These are phyloP conservation scores for Paraphaeosphaeria sporulosa DNA, from an alignment of 2,329 filamentous ascomycete genomes.

Conservation along the genomic window DNA sequence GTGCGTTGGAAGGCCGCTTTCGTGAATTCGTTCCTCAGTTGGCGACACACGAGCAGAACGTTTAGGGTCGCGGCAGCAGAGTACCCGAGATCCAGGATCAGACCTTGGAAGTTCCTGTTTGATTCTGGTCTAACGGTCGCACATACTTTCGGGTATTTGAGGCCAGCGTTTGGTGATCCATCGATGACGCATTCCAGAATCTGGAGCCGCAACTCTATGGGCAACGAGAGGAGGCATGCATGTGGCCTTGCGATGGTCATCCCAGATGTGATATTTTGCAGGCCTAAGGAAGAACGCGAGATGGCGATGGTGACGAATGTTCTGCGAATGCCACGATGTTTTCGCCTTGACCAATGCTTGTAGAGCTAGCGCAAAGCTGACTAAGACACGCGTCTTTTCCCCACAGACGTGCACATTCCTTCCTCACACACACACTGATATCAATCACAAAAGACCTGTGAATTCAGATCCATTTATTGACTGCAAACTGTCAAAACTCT, in stretches of 20 bases:
- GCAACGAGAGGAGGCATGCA: slow-evolving; percentile 38
- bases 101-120: slow-evolving; percentile 8
- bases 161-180: slow-evolving; percentile 34
- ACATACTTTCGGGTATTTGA: slow-evolving; percentile 31
- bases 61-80: slow-evolving; percentile 33
- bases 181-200: slow-evolving; percentile 39
- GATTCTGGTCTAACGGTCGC: slow-evolving; percentile 21
- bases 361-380: neutral
- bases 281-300: neutral
- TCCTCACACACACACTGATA: neutral
- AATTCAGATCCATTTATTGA: neutral
- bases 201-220: slow-evolving; percentile 45
- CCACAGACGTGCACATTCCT: neutral
- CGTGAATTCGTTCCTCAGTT: slow-evolving; percentile 47
- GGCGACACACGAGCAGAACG: slow-evolving; percentile 49
- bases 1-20: slow-evolving; percentile 46
- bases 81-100: slow-evolving; percentile 38
- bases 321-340: neutral
- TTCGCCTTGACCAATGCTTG: neutral
- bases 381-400: neutral
- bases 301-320: neutral
- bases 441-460: neutral
- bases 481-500: no score
- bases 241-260: neutral
- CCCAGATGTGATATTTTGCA: neutral